phyloP scores from a whole-genome alignment of 495 filamentous ascomycete genomes.

The Talaromyces proteolyticus region DNA sequence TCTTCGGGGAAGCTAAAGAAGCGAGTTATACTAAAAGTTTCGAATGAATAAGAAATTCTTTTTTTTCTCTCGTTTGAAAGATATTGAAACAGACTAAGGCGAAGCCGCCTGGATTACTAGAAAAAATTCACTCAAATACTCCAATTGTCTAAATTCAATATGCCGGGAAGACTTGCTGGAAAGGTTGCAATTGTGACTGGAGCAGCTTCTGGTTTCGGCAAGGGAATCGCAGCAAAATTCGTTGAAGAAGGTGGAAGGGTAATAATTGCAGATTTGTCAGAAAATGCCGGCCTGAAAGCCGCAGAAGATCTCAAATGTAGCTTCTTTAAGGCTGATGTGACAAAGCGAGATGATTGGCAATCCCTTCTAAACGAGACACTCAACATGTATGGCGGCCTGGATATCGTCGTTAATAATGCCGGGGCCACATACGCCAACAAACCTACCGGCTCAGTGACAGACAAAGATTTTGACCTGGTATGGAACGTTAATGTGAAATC shows the following conservation, averaged over 20 bases:
- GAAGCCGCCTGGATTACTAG: not conserved
- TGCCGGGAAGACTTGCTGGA: conserved; percentile 27
- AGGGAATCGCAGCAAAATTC: conserved; percentile 45
- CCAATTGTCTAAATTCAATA: not conserved
- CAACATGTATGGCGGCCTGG: conserved; percentile 21
- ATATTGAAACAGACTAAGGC: not conserved
- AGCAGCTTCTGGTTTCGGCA: conserved; percentile 44
- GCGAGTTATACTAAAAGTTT: not conserved
- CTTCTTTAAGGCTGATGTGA: conserved; percentile 23
- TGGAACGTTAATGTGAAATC: conserved; percentile 55
- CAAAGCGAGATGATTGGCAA: conserved; percentile 16
- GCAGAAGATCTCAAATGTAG: conserved; percentile 13
- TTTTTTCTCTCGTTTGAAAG: not conserved
- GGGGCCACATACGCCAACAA: conserved; percentile 26
- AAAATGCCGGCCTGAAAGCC: conserved; percentile 13
- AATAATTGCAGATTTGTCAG: conserved; percentile 46
- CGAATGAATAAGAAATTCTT: not conserved
- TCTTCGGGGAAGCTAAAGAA: not conserved
- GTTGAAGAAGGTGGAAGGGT: conserved; percentile 46
- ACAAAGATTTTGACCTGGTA: conserved; percentile 53
- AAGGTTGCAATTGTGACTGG: conserved; percentile 48
- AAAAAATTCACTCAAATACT: not conserved
- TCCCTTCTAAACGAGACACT: conserved; percentile 16
- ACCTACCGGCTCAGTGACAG: conserved; percentile 50
- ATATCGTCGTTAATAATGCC: conserved; percentile 36